Evolutionary conservation across 345 rosid species (phyloP), one percentile per base, ranked within the genome.

Genomic region (Dimocarpus longan): DNA sequence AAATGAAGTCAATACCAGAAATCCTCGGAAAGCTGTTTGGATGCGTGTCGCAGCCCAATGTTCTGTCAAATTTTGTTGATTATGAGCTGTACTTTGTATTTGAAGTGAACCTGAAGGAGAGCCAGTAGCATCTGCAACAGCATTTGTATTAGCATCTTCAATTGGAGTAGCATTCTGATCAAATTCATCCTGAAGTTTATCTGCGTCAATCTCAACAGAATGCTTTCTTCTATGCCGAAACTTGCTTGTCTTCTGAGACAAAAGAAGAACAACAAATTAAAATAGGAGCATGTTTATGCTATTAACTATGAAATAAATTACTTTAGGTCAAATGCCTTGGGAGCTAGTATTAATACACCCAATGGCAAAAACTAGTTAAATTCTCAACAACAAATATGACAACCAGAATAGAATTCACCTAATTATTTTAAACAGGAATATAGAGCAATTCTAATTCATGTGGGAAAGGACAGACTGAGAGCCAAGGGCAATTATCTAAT

Each of bases 21-120:
- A 97, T 78, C 98, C 96, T 54, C 99, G 96, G 78, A 92, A 97
- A 70, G 95, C 91, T 40, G 99, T 92, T 85, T 97, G 99, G 67
- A 97, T 93, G 69, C 92, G 88, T 18, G 88, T 88, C 43, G 98
- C 96, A 77, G 98, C 98, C 83, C 76, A 84, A 81, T 92, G 89
- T 84, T 90, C 94, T 82, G 79, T 84, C 57, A 66, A 48, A 60
- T 60, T 74, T 79, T 86, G 90, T 74, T 83, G 90, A 86, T 76
- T 78, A 44, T 68, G 79, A 82, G 78, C 76, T n/a, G 75, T 73
- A 80, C 81, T 88, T 79, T 87, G 85, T 59, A 82, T 85, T 79
- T 90, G 88, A 70, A 80, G 78, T 48, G 97, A 87, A 82, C 83
- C 85, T 42, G 87, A 85, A 78, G 90, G 84, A 22, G 88, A 88